Evolutionary conservation across 163 green algal genomes (phyloP).

Genomic region (Chloromonas sp.): DNA sequence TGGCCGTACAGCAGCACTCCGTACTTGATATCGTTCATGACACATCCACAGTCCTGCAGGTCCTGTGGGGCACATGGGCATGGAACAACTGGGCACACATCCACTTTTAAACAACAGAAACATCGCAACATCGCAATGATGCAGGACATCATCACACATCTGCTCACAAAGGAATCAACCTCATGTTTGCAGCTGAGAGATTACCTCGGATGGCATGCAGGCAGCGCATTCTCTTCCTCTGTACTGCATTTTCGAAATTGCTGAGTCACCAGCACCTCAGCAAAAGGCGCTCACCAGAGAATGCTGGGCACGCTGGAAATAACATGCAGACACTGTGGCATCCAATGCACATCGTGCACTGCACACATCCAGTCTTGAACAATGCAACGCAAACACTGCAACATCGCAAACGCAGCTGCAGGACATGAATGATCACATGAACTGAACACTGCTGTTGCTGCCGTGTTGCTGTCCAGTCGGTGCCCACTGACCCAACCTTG

Average conservation of each 20-base stretch:
- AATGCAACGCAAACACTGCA: too few relatives aligned
- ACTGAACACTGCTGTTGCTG: not conserved
- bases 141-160: not conserved
- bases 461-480: not conserved
- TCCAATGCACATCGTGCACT: not conserved
- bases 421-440: not conserved
- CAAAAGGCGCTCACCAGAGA: too few relatives aligned
- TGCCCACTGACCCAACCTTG: not conserved
- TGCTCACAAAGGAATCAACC: not conserved
- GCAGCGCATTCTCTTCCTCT: not conserved
- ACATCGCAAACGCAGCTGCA: not conserved
- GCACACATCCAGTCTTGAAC: too few relatives aligned
- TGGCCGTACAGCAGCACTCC: conserved; percentile 48
- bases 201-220: not conserved
- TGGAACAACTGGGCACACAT: not conserved
- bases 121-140: too few relatives aligned
- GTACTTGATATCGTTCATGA: conserved; percentile 43
- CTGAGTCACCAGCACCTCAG: too few relatives aligned
- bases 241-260: too few relatives aligned
- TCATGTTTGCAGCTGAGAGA: not conserved
- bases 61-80: conserved; percentile 24
- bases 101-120: not conserved
- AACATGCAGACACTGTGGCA: not conserved
- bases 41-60: conserved; percentile 44
- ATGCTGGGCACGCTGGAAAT: too few relatives aligned